Evolutionary conservation across 1,139 yeast genomes (phyloP), one percentile per base, ranked within the genome.

Genomic region (Arxiozyma bovina): DNA sequence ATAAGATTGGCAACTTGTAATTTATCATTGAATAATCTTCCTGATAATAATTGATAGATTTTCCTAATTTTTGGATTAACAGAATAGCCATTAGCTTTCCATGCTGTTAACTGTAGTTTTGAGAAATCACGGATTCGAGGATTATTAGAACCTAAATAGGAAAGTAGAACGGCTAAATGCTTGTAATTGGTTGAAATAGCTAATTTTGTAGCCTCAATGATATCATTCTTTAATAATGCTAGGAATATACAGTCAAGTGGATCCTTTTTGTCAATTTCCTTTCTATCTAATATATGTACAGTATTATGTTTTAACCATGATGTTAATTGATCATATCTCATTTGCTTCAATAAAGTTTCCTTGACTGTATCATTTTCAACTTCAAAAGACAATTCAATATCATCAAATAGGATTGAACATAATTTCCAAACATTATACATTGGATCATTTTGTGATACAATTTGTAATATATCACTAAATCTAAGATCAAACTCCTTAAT

Each of bases 101-200:
- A 91, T 51, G 77, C 80, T 3, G 73, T 71, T 23, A 91, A 69
- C 67, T 90, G 96, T 42, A 72, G 70, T 7, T 66, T 61, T 0
- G 96, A 91, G 54, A 81, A 73, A 0, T 65, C 63, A 54, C 77
- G 74, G 1, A 86, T 82, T 0, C 76, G 73, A 0, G 75, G 75
- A 61, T 83, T 87, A 59, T 85, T 83, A 0, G 93, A 79, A 46
- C 87, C 96, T 17, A 86, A 70, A 51, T 87, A 70, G 0, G 96
- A 78, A n/a, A 91, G 70, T 30, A 88, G 64, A 0, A 80, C 82
- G 0, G 96, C 82, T 42, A 91, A 70, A 67, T 90, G 96, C 11
- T 78, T 71, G 62, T 86, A 85, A 15, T 77, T 77, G 0, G 85
- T 70, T 23, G 76, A 73, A 4, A 83, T 70, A 0, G 96, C 90